phyloP scores from a whole-genome alignment of 1,284 basidiomycete genomes.

The Pseudozyma thailandica region DNA sequence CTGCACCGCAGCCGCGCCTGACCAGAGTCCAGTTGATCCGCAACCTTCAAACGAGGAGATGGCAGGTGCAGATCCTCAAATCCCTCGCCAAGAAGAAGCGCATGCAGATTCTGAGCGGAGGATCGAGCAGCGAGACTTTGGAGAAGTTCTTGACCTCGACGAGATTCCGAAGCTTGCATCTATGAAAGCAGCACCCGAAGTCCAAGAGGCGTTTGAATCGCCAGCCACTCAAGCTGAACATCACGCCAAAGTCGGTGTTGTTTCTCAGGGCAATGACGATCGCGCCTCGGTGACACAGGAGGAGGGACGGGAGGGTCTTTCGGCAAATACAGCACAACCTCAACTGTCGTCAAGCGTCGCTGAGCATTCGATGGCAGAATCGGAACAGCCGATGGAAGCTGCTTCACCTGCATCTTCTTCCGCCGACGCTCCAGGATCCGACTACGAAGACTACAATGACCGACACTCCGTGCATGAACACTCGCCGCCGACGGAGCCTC shows the following conservation, averaged over 20 bases:
- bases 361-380: neutral
- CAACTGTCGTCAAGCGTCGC: neutral
- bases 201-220: slow-evolving; percentile 3
- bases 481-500: neutral
- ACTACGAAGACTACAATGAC: slow-evolving; percentile 26
- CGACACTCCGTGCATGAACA: neutral
- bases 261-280: neutral
- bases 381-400: neutral
- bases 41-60: neutral
- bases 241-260: neutral
- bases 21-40: neutral
- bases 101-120: neutral
- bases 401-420: slow-evolving; percentile 40
- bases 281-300: neutral
- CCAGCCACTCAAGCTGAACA: slow-evolving; percentile 1
- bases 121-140: neutral
- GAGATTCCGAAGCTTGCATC: slow-evolving; percentile 10
- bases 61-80: neutral
- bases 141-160: neutral
- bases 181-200: slow-evolving; percentile 1
- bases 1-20: slow-evolving; percentile 2
- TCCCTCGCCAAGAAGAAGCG: neutral
- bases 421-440: slow-evolving; percentile 36
- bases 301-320: neutral
- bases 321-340: neutral